A percentile compares a stretch with the other conserved stretches of the same genome.
Conservation (phyloP, 2,329 filamentous ascomycete species). For the Pseudocercospora crystallina region DNA sequence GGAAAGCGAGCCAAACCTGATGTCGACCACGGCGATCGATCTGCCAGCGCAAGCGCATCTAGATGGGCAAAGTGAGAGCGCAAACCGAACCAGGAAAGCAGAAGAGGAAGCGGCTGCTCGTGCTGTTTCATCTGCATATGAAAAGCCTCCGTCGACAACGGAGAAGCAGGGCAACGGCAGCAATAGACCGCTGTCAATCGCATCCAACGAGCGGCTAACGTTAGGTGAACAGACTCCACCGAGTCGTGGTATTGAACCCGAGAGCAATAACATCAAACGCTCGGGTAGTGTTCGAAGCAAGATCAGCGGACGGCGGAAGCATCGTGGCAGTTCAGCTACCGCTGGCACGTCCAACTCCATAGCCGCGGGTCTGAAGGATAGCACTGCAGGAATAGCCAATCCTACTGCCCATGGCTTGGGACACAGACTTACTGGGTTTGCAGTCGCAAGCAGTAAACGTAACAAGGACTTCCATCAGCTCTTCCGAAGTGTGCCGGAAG, state of each 20-base stretch:
- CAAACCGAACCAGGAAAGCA: conserved; percentile 55
- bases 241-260: conserved; percentile 55
- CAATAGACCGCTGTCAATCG: conserved; percentile 40
- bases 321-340: conserved; percentile 74
- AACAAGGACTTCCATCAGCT: conserved; percentile 92
- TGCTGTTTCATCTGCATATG: conserved; percentile 62
- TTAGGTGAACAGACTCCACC: conserved; percentile 65
- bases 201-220: conserved; percentile 37
- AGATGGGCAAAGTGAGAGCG: conserved; percentile 33
- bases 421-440: conserved; percentile 87
- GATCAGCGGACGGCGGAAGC: conserved; percentile 59
- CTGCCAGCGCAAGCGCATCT: conserved; percentile 1
- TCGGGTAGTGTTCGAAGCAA: conserved; percentile 54
- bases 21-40: conserved; percentile 49
- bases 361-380: conserved; percentile 70
- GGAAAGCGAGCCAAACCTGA: conserved; percentile 56
- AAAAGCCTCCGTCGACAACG: conserved; percentile 39
- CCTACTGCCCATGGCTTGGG: conserved; percentile 58
- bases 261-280: conserved; percentile 56
- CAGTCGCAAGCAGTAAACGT: conserved; percentile 91
- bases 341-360: conserved; percentile 68
- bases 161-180: conserved; percentile 36
- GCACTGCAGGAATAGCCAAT: conserved; percentile 67
- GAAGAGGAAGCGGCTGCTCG: conserved; percentile 61
- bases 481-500: conserved; percentile 95